These are phyloP conservation scores for Eucalyptus marginata DNA, from an alignment of 345 rosid genomes.

Conservation along the genomic window DNA sequence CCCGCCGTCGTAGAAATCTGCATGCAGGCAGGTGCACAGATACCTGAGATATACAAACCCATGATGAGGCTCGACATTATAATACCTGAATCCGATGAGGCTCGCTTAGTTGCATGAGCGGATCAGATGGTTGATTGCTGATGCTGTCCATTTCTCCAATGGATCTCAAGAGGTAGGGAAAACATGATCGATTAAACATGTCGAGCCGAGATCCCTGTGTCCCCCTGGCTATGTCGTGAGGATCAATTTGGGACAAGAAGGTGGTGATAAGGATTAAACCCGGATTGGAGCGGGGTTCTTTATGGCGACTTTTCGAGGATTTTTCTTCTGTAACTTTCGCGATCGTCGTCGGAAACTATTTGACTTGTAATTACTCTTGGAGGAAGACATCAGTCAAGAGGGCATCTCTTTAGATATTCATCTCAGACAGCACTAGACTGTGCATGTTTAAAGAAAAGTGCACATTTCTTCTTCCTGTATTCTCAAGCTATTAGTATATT, in stretches of 20 bases:
- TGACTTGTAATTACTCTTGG: not conserved
- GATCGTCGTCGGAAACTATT: not conserved
- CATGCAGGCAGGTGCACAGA: constrained; percentile 61
- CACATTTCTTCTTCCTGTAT: not conserved
- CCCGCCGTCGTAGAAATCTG: constrained; percentile 81
- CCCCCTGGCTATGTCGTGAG: not conserved
- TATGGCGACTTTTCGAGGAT: not conserved
- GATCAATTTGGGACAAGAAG: not conserved
- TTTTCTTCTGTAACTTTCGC: not conserved
- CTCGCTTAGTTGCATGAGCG: constrained; percentile 38
- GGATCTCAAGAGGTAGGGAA: not conserved
- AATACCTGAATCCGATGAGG: constrained; percentile 68
- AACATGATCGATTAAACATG: not conserved
- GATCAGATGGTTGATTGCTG: not conserved
- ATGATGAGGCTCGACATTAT: constrained; percentile 97
- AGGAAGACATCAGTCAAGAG: not conserved
- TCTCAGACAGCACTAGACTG: not conserved
- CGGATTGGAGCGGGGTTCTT: not conserved
- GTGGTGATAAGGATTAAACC: not conserved
- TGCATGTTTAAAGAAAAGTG: not conserved
- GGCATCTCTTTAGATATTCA: not conserved
- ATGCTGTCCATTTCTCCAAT: not conserved
- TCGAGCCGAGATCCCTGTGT: not conserved
- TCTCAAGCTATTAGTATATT: not conserved
- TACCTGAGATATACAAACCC: constrained; percentile 55